A percentile compares a stretch with the other conserved stretches of the same genome.
Evolutionary conservation across 257 asterid genomes (phyloP).

Genomic region (Nicotiana knightiana): DNA sequence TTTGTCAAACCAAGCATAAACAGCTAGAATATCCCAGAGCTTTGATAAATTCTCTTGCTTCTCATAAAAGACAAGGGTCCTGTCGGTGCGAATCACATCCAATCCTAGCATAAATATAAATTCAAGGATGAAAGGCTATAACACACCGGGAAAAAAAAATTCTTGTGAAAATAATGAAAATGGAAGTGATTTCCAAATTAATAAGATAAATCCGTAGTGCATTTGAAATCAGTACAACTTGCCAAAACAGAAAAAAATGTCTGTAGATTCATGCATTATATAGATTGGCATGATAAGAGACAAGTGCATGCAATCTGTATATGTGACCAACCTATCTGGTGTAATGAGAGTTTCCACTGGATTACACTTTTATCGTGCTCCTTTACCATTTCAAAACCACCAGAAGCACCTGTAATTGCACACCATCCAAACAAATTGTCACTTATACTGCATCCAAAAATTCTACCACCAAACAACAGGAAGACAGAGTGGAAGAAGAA

Average conservation of each 20-base stretch:
- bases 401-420: slow-evolving; percentile 17
- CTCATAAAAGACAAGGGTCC: slow-evolving; percentile 73
- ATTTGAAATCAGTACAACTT: neutral
- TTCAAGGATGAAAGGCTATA: slow-evolving; percentile 3
- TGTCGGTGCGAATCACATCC: slow-evolving; percentile 87
- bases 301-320: neutral
- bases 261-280: neutral
- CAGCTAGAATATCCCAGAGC: slow-evolving; percentile 87
- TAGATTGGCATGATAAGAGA: neutral
- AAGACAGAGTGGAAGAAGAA: neutral
- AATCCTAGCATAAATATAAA: slow-evolving; percentile 47
- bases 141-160: neutral
- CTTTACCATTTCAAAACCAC: slow-evolving; percentile 20
- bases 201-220: neutral
- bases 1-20: slow-evolving; percentile 79
- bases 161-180: neutral
- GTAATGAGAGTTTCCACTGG: slow-evolving; percentile 82
- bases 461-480: neutral
- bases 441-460: neutral
- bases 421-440: neutral
- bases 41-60: slow-evolving; percentile 72
- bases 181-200: neutral
- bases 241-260: neutral
- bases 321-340: slow-evolving; percentile 80
- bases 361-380: slow-evolving; percentile 62